These are phyloP conservation scores for Hsuehochloa calcarea DNA, from an alignment of 176 grass and related monocot genomes.

Conservation along the genomic window DNA sequence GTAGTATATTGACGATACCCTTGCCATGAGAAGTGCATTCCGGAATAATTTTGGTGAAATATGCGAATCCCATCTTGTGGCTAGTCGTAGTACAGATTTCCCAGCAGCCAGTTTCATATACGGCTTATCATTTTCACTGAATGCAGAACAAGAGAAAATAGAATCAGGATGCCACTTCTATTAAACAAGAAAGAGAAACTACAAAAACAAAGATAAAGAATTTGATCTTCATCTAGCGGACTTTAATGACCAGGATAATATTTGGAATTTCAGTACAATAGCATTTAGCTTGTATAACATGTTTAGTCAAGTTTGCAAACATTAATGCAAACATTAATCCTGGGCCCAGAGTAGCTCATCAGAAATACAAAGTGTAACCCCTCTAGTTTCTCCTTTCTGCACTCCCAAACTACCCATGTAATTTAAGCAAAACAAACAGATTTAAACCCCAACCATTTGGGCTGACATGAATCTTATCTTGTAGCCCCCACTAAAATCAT, in stretches of 20 bases:
- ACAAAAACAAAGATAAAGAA: background rate
- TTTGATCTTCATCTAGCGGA: background rate
- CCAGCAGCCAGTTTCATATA: constrained; percentile 70
- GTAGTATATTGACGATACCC: constrained; percentile 50
- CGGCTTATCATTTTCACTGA: constrained; percentile 70
- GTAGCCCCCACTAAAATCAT: background rate
- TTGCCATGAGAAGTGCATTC: constrained; percentile 63
- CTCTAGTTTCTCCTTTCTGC: background rate
- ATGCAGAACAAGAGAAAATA: constrained; percentile 9
- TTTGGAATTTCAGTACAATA: constrained; percentile 14
- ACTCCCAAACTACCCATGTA: background rate
- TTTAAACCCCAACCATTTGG: background rate
- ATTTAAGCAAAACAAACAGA: background rate
- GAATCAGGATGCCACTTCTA: constrained; percentile 32
- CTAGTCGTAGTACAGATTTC: constrained; percentile 78
- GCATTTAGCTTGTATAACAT: constrained; percentile 20
- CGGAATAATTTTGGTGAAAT: constrained; percentile 78
- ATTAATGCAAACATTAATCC: background rate
- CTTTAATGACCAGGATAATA: constrained; percentile 2
- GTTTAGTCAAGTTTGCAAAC: background rate
- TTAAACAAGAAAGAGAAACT: constrained; percentile 24
- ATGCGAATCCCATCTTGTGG: constrained; percentile 81
- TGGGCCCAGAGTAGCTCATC: background rate
- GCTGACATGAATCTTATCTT: constrained; percentile 8
- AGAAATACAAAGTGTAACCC: background rate